phyloP scores from a whole-genome alignment of 371 early-diverging fungal species.

The Saksenaea oblongispora region DNA sequence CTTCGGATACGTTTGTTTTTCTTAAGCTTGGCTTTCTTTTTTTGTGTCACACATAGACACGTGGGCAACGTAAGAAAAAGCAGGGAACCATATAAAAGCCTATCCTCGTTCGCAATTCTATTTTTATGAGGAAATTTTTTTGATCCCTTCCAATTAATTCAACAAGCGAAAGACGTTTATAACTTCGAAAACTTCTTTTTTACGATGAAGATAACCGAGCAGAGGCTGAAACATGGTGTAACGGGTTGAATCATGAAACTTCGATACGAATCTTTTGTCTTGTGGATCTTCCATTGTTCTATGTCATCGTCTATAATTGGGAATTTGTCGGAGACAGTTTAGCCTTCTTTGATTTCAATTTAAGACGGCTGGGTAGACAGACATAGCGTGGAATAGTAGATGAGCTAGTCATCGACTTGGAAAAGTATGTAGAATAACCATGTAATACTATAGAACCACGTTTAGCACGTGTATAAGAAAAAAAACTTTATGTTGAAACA shows the following conservation, averaged over 20 bases:
- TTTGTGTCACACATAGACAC: slow-evolving; percentile 2
- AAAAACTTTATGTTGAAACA: not conserved
- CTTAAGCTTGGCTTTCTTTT: slow-evolving; percentile 8
- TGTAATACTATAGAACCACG: not conserved
- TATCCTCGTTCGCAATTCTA: slow-evolving; percentile 59
- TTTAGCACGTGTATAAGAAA: not conserved
- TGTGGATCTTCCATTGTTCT: not conserved
- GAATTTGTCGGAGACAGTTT: not conserved
- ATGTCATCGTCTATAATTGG: not conserved
- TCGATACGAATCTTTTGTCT: not conserved
- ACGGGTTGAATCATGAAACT: not conserved
- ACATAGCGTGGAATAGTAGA: not conserved
- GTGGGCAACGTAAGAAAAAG: slow-evolving; percentile 10
- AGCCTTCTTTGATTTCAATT: not conserved
- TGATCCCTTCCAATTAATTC: not conserved
- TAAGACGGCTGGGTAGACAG: not conserved
- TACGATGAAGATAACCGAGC: not conserved
- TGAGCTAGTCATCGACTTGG: not conserved
- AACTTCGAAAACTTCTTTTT: not conserved
- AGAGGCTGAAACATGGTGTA: not conserved
- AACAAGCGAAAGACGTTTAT: not conserved
- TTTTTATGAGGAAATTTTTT: slow-evolving; percentile 75
- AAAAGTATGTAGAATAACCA: not conserved
- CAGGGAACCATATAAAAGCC: slow-evolving; percentile 9
- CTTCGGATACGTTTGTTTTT: slow-evolving; percentile 9